Conservation (phyloP, 2,329 filamentous ascomycete genomes). For the Paecilomyces sp. region DNA sequence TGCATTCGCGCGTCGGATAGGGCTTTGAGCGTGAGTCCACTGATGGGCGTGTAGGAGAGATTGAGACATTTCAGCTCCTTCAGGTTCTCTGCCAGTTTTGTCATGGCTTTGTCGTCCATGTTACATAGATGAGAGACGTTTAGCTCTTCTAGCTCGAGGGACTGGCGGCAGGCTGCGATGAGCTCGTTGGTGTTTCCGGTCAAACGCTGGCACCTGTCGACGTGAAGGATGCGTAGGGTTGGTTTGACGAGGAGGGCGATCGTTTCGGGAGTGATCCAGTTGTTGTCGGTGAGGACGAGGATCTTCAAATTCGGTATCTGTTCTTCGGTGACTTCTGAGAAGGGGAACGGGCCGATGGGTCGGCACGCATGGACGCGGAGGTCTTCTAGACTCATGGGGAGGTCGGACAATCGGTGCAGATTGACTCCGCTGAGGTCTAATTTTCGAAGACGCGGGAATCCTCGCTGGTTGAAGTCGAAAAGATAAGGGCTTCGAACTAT, state of each 20-base stretch:
- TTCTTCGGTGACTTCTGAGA: slow-evolving; percentile 5
- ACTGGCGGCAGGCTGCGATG: slow-evolving; percentile 3
- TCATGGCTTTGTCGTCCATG: slow-evolving; percentile 18
- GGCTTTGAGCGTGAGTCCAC: slow-evolving; percentile 25
- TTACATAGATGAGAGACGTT: slow-evolving; percentile 17
- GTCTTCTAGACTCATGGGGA: slow-evolving; percentile 22
- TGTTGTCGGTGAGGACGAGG: slow-evolving; percentile 19
- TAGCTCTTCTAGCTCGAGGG: slow-evolving; percentile 19
- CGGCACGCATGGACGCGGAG: slow-evolving; percentile 20
- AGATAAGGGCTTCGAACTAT: not conserved
- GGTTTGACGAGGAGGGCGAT: slow-evolving; percentile 10
- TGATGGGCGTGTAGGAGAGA: slow-evolving; percentile 26
- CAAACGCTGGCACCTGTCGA: slow-evolving; percentile 21
- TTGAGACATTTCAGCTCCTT: slow-evolving; percentile 24
- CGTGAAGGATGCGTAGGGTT: slow-evolving; percentile 15
- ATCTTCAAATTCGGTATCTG: slow-evolving; percentile 19
- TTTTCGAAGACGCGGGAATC: slow-evolving; percentile 15
- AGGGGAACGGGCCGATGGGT: not conserved
- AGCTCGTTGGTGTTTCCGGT: not conserved
- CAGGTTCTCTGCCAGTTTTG: slow-evolving; percentile 13
- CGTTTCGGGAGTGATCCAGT: slow-evolving; percentile 13
- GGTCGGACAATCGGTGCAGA: slow-evolving; percentile 10
- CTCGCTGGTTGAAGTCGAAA: not conserved
- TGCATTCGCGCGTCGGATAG: slow-evolving; percentile 16
- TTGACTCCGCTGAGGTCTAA: slow-evolving; percentile 21